Evolutionary conservation across 257 asterid genomes (phyloP).

Genomic region (Thymus mandschuricus): DNA sequence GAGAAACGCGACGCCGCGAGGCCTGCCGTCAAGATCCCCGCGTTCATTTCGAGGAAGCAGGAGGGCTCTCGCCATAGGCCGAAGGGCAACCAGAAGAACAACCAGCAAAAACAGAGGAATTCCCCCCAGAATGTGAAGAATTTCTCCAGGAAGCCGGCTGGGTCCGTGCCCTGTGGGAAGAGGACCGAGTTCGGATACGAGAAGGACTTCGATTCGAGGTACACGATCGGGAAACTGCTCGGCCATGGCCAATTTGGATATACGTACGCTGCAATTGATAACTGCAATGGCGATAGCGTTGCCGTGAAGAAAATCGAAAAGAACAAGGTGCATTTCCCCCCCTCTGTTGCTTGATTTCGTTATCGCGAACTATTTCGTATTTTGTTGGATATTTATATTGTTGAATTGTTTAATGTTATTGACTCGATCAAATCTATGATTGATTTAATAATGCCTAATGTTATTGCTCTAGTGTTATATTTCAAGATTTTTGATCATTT

Average conservation of each 20-base stretch:
- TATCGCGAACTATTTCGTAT: not conserved
- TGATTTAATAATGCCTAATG: too few relatives aligned
- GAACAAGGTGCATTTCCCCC: constrained; percentile 19
- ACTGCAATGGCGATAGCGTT: constrained; percentile 28
- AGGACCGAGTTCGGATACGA: constrained; percentile 32
- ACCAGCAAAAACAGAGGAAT: constrained; percentile 24
- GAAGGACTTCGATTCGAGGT: constrained; percentile 31
- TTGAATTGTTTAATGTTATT: not conserved
- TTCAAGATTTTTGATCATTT: not conserved
- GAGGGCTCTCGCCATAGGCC: constrained; percentile 28
- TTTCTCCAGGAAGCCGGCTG: constrained; percentile 1
- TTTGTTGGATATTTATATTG: not conserved
- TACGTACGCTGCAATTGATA: constrained; percentile 32
- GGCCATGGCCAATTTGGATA: constrained; percentile 40
- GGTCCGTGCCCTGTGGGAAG: constrained; percentile 29
- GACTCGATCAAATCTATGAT: constrained; percentile 13
- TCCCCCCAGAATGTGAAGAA: constrained; percentile 22
- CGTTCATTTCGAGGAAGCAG: constrained; percentile 9
- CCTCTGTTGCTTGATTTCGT: not conserved
- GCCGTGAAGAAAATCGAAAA: constrained; percentile 37
- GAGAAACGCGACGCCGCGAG: not conserved
- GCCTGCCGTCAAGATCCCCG: constrained; percentile 4
- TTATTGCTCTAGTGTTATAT: not conserved
- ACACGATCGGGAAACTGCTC: constrained; percentile 30
- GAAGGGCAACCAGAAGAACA: constrained; percentile 9